phyloP scores from a whole-genome alignment of 2,329 filamentous ascomycete species.

The Sphaerulina populicola region DNA sequence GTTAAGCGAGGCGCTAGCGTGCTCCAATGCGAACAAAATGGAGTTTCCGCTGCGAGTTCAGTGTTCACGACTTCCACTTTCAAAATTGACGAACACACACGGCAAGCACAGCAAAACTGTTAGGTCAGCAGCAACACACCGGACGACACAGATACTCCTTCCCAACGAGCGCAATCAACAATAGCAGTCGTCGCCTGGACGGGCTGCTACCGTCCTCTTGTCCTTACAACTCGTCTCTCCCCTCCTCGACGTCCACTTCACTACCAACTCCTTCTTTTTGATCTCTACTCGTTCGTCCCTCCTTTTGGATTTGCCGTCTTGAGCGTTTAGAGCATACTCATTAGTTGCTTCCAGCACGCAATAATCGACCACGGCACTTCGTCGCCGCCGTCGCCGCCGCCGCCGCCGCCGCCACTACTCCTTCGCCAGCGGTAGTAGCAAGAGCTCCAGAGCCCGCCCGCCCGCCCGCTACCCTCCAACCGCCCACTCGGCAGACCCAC shows the following conservation, averaged over 20 bases:
- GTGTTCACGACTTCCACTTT: conserved; percentile 7
- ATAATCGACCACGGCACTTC: conserved; percentile 11
- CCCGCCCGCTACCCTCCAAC: not conserved
- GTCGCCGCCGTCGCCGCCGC: conserved; percentile 9
- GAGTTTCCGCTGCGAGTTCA: not conserved
- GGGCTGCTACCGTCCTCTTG: not conserved
- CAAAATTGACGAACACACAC: not conserved
- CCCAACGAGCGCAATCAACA: not conserved
- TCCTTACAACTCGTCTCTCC: conserved; percentile 8
- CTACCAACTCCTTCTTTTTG: conserved; percentile 17
- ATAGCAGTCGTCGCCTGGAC: conserved; percentile 1
- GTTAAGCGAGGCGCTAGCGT: not conserved
- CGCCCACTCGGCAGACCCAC: conserved; percentile 4
- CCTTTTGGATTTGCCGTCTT: conserved; percentile 20
- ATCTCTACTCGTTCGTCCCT: conserved; percentile 21
- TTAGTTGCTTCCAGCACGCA: conserved; percentile 22
- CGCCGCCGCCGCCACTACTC: conserved; percentile 1
- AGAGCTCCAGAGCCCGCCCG: not conserved
- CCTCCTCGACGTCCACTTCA: conserved; percentile 14
- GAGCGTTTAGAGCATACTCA: conserved; percentile 5
- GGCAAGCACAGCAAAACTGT: conserved; percentile 3
- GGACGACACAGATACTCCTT: not conserved
- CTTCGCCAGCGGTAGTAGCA: conserved; percentile 11
- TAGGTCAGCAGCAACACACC: conserved; percentile 1
- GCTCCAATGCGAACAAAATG: conserved; percentile 1